A percentile compares a stretch with the other conserved stretches of the same genome.
phyloP scores from a whole-genome alignment of 768 basidiomycete species.

The Tulasnella sp. region DNA sequence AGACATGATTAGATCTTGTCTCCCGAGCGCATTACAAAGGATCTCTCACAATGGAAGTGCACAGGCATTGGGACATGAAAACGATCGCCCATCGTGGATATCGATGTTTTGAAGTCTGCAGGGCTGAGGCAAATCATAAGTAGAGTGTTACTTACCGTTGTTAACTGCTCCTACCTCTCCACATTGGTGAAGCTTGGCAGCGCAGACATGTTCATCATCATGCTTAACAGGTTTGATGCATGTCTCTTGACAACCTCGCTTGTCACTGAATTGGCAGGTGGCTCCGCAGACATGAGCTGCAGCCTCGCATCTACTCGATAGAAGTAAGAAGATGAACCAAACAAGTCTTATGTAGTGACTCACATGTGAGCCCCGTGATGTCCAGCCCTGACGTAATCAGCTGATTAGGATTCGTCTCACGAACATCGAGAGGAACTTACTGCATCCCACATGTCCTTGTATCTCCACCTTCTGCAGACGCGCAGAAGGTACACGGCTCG shows the following conservation, averaged over 20 bases:
- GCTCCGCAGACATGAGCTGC: slow-evolving; percentile 6
- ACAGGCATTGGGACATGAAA: not conserved
- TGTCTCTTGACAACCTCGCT: slow-evolving; percentile 6
- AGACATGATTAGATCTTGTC: too few species aligned
- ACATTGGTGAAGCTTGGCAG: slow-evolving; percentile 14
- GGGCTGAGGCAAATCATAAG: not conserved
- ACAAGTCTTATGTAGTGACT: not conserved
- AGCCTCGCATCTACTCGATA: not conserved
- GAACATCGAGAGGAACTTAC: not conserved
- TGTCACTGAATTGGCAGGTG: not conserved
- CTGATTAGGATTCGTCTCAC: too few species aligned
- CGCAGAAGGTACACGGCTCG: not conserved
- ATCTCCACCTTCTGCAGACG: not conserved
- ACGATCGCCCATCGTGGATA: not conserved
- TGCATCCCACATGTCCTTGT: not conserved
- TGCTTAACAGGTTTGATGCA: not conserved
- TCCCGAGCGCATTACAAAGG: too few species aligned
- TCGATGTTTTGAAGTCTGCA: not conserved
- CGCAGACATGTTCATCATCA: slow-evolving; percentile 5
- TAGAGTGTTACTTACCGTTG: too few species aligned
- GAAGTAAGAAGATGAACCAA: not conserved
- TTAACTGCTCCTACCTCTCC: not conserved
- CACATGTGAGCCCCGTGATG: slow-evolving; percentile 20
- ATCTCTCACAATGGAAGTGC: not conserved
- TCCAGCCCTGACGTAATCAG: not conserved